Conservation (phyloP, 1,139 yeast genomes). For the Magnusiomyces fungicola region DNA sequence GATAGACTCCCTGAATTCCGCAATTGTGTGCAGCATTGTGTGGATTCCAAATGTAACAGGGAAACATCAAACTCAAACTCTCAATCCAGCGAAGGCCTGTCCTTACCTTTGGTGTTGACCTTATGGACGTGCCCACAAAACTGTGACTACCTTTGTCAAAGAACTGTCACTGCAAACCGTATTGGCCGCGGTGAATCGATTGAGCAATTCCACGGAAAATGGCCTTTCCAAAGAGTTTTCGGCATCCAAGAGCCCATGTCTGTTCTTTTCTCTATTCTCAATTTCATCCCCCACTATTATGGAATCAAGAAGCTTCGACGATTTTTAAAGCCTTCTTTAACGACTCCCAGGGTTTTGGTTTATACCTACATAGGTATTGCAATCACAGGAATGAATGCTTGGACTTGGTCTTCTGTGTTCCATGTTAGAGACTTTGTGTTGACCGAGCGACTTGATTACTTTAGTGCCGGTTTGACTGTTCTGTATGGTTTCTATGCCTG, state of each 20-base stretch:
- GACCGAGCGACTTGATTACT: slow-evolving; percentile 85
- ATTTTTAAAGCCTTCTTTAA: neutral
- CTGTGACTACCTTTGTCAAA: slow-evolving; percentile 91
- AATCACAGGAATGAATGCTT: slow-evolving; percentile 70
- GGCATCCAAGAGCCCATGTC: slow-evolving; percentile 84
- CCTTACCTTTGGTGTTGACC: slow-evolving; percentile 43
- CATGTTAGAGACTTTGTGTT: slow-evolving; percentile 74
- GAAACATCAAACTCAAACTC: slow-evolving; percentile 20
- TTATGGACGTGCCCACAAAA: slow-evolving; percentile 76
- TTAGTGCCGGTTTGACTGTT: slow-evolving; percentile 87
- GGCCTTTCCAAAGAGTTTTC: slow-evolving; percentile 76
- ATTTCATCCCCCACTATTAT: slow-evolving; percentile 62
- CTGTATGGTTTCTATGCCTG: slow-evolving; percentile 69
- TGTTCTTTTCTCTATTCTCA: slow-evolving; percentile 72
- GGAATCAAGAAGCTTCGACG: slow-evolving; percentile 43
- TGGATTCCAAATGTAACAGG: slow-evolving; percentile 32
- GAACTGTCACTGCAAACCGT: slow-evolving; percentile 54
- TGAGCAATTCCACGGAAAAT: slow-evolving; percentile 90
- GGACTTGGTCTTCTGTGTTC: slow-evolving; percentile 80
- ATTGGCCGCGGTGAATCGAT: slow-evolving; percentile 42
- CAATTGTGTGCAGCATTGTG: slow-evolving; percentile 59
- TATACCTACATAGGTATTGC: slow-evolving; percentile 42
- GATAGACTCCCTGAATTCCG: slow-evolving; percentile 66
- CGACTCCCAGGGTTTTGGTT: slow-evolving; percentile 5
- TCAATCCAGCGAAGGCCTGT: neutral